Evolutionary conservation across 179 eudicot genomes (phyloP).

Genomic region (Carnegiea gigantea): DNA sequence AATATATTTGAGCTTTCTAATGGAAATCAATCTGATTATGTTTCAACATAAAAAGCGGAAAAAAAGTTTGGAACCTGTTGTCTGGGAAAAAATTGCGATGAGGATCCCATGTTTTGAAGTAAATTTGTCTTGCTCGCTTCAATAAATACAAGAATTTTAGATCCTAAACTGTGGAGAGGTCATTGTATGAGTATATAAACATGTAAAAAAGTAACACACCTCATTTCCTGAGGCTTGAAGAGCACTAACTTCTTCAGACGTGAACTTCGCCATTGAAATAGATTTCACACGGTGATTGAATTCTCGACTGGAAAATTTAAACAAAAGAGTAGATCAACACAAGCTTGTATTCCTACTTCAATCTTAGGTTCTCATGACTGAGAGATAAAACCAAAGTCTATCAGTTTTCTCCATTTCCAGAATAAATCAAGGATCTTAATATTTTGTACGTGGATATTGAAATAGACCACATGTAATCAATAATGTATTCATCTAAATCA

Average conservation of each 20-base stretch:
- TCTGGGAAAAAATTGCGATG: constrained; percentile 57
- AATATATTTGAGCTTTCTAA: background rate
- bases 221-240: constrained; percentile 89
- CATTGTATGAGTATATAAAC: background rate
- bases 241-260: constrained; percentile 57
- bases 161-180: background rate
- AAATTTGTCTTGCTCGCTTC: constrained; percentile 68
- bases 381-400: background rate
- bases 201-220: constrained; percentile 33
- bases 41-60: constrained; percentile 4
- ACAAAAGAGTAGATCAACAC: background rate
- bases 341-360: constrained; percentile 4
- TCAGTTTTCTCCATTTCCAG: background rate
- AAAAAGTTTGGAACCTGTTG: constrained; percentile 40
- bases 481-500: no score
- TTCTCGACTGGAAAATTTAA: constrained; percentile 59
- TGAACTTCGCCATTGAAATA: constrained; percentile 85
- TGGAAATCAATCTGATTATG: background rate
- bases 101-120: constrained; percentile 74
- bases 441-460: no score
- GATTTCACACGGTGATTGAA: constrained; percentile 89
- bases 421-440: no score
- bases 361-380: background rate
- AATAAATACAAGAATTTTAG: constrained; percentile 21
- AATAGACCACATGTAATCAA: no score